Conservation (phyloP, 345 rosid genomes). For the Acer campestre region DNA sequence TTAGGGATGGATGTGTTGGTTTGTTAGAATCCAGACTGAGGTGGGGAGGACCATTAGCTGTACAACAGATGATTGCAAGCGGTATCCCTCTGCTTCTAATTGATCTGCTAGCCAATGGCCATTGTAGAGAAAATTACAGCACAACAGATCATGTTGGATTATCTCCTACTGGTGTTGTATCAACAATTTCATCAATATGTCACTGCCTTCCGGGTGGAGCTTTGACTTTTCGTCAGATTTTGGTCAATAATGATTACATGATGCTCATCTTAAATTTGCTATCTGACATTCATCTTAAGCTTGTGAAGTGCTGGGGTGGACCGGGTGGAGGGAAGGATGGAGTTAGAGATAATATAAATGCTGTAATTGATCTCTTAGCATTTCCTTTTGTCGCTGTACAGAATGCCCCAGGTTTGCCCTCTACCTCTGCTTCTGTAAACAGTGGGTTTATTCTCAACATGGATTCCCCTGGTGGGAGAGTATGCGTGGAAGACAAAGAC, state of each 20-base stretch:
- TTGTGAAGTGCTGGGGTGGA: constrained; percentile 82
- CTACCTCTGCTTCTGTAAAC: constrained; percentile 86
- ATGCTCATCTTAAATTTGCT: constrained; percentile 61
- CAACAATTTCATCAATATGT: constrained; percentile 82
- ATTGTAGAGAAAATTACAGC: constrained; percentile 44
- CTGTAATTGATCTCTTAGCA: constrained; percentile 79
- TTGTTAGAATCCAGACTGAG: constrained; percentile 79
- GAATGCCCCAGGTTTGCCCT: constrained; percentile 70
- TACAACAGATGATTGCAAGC: constrained; percentile 83
- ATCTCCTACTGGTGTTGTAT: constrained; percentile 87
- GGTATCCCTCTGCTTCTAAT: constrained; percentile 78
- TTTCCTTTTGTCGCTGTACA: constrained; percentile 95
- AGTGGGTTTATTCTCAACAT: constrained; percentile 91
- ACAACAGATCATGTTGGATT: constrained; percentile 50
- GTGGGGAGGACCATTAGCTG: constrained; percentile 84
- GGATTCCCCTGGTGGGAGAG: constrained; percentile 79
- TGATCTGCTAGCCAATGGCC: constrained; percentile 55
- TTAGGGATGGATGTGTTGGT: constrained; percentile 91
- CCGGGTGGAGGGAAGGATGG: constrained; percentile 94
- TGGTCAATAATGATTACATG: constrained; percentile 61
- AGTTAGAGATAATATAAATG: constrained; percentile 71
- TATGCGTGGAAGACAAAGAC: constrained; percentile 78
- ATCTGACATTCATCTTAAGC: constrained; percentile 80
- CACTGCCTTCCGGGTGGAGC: constrained; percentile 87
- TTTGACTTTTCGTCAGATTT: constrained; percentile 70